Conservation (phyloP, 139 green algal species). For the Chlamydomonas schloesseri region DNA sequence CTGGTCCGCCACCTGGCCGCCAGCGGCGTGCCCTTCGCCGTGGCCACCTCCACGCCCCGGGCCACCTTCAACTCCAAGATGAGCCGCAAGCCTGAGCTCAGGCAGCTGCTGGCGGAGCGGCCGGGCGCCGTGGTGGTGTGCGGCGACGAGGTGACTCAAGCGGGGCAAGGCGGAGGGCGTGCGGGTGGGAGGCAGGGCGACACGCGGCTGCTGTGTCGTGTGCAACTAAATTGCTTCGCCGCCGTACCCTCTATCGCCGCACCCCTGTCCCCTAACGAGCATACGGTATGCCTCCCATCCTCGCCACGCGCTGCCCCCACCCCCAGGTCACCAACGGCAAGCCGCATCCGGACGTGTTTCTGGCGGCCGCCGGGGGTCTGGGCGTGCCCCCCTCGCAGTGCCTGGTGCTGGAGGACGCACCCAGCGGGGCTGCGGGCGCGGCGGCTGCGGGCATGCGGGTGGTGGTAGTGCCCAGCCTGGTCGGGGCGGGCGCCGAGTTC, state of each 20-base stretch:
- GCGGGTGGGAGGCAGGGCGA: not conserved
- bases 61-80: conserved; percentile 76
- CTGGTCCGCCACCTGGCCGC: conserved; percentile 81
- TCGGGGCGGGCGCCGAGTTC: not conserved
- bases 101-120: conserved; percentile 54
- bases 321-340: conserved; percentile 75
- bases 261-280: not conserved
- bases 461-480: conserved; percentile 82
- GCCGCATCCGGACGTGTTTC: conserved; percentile 90
- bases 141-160: conserved; percentile 80
- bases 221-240: too few relatives aligned
- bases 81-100: conserved; percentile 53
- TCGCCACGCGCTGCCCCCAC: not conserved
- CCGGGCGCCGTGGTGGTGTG: conserved; percentile 60
- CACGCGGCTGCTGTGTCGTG: not conserved
- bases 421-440: conserved; percentile 73
- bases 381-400: conserved; percentile 65
- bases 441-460: conserved; percentile 86
- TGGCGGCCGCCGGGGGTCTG: conserved; percentile 67
- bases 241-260: too few relatives aligned
- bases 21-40: conserved; percentile 68
- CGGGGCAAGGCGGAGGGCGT: not conserved
- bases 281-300: too few relatives aligned
- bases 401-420: conserved; percentile 92
- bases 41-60: conserved; percentile 84